These are phyloP conservation scores for Quercus suber DNA, from an alignment of 306 rosid species.

Conservation along the genomic window DNA sequence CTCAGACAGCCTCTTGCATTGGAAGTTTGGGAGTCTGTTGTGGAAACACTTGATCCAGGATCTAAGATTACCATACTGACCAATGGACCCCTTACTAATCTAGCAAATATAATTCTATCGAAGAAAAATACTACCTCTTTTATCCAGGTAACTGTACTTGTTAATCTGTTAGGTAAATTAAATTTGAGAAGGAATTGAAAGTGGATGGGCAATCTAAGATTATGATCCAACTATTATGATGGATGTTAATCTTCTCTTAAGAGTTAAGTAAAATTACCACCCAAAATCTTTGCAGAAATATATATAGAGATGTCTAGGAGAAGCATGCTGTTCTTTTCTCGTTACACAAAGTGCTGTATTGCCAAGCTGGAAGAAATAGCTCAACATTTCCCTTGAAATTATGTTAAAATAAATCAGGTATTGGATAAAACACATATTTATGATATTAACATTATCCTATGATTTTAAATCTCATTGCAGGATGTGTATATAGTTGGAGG, in stretches of 20 bases:
- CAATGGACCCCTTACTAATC: conserved; percentile 91
- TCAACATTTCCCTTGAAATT: background rate
- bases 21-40: conserved; percentile 76
- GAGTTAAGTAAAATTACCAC: too few species aligned
- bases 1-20: conserved; percentile 68
- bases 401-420: background rate
- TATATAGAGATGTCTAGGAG: background rate
- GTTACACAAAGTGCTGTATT: background rate
- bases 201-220: background rate
- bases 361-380: conserved; percentile 1
- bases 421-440: background rate
- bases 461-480: conserved; percentile 37
- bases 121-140: conserved; percentile 40
- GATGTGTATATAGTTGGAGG: conserved; percentile 83
- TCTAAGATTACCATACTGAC: conserved; percentile 75
- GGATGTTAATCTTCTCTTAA: background rate
- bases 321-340: background rate
- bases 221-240: background rate
- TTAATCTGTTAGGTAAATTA: background rate
- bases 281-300: too few species aligned
- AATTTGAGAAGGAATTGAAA: background rate
- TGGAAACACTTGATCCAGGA: conserved; percentile 46
- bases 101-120: conserved; percentile 57
- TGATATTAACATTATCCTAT: background rate
- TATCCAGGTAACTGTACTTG: conserved; percentile 54